Conservation (phyloP, 441 rosid genomes). For the Erysimum cheiri region DNA sequence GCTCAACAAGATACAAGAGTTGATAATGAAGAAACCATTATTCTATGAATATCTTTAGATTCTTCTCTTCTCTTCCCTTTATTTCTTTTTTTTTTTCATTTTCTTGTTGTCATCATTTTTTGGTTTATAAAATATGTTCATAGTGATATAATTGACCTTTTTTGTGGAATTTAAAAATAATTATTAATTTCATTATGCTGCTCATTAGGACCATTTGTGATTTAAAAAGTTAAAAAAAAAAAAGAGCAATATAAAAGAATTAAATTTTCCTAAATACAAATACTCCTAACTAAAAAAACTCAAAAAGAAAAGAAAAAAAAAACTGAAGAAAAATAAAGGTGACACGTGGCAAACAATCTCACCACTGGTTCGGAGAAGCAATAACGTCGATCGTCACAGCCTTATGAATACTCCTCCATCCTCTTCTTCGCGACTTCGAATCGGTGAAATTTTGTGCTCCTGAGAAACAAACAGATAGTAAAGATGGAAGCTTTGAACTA, state of each 20-base stretch:
- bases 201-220: background rate
- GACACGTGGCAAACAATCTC: constrained; percentile 39
- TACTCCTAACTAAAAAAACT: no score
- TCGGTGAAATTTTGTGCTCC: constrained; percentile 7
- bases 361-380: constrained; percentile 22
- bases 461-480: constrained; percentile 6
- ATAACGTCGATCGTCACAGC: constrained; percentile 22
- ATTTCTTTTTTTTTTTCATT: background rate
- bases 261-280: no score
- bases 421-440: constrained; percentile 5
- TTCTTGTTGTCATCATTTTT: background rate
- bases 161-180: background rate
- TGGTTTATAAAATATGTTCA: background rate
- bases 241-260: no score
- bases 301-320: background rate
- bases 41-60: background rate
- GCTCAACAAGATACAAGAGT: constrained; percentile 24
- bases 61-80: background rate
- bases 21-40: constrained; percentile 20
- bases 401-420: background rate
- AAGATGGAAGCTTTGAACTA: constrained; percentile 19
- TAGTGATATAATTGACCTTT: background rate
- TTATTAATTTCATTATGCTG: background rate
- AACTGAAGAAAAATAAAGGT: background rate
- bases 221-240: no score